Conservation (phyloP, 805 yeast genomes). For the Scheffersomyces stipitis region DNA sequence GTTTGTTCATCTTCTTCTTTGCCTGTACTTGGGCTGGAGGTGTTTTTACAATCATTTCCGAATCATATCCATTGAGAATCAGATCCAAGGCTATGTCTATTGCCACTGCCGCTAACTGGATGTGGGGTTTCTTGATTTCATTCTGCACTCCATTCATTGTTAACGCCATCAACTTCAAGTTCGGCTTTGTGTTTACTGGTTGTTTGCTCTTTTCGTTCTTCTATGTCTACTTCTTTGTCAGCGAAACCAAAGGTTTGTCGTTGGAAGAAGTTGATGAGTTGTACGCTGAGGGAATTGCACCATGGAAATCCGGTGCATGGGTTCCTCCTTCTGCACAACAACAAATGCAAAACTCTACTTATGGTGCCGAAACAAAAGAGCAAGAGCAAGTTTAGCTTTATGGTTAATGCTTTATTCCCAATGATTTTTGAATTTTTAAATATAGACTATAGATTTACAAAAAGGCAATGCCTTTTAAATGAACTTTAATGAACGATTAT, state of each 20-base stretch:
- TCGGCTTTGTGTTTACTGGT: constrained; percentile 20
- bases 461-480: too few relatives aligned
- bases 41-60: constrained; percentile 62
- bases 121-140: constrained; percentile 59
- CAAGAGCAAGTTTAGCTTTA: constrained; percentile 17
- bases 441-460: too few relatives aligned
- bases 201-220: too few relatives aligned
- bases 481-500: too few relatives aligned
- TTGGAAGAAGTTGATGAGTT: too few relatives aligned
- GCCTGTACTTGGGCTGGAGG: constrained; percentile 75
- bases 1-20: constrained; percentile 62
- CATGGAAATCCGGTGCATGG: constrained; percentile 48
- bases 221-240: constrained; percentile 69
- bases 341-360: constrained; percentile 18
- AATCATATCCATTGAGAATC: constrained; percentile 64
- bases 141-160: constrained; percentile 23
- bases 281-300: constrained; percentile 42
- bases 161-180: constrained; percentile 19
- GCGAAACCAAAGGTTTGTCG: constrained; percentile 82
- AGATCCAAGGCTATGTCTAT: too few relatives aligned
- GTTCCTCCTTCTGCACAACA: constrained; percentile 43
- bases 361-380: constrained; percentile 13
- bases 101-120: constrained; percentile 66
- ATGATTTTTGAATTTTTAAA: too few relatives aligned
- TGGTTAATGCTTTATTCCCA: too few relatives aligned